Evolutionary conservation across 1,139 yeast genomes (phyloP).

Genomic region (Debaryomycetaceae sp.): DNA sequence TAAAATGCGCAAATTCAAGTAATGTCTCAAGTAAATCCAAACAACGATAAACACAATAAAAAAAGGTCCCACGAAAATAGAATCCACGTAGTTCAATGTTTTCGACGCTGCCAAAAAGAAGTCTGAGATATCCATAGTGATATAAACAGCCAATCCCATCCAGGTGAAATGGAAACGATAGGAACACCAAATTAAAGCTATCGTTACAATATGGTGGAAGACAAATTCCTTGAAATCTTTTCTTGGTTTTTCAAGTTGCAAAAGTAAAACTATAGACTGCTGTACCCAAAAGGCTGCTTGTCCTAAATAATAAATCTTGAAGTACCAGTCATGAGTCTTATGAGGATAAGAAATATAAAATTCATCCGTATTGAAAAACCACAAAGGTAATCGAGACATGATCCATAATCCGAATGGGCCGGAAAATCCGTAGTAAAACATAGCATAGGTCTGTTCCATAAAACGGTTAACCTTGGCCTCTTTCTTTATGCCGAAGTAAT

Average conservation of each 20-base stretch:
- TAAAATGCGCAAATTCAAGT: slow-evolving; percentile 70
- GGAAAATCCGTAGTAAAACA: slow-evolving; percentile 73
- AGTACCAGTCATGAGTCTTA: slow-evolving; percentile 61
- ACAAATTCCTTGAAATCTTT: slow-evolving; percentile 89
- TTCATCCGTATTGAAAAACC: slow-evolving; percentile 84
- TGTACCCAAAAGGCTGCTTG: slow-evolving; percentile 99
- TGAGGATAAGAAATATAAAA: slow-evolving; percentile 86
- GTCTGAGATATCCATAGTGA: slow-evolving; percentile 96
- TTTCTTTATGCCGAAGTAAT: slow-evolving; percentile 47
- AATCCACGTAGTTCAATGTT: slow-evolving; percentile 77
- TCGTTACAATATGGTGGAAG: slow-evolving; percentile 89
- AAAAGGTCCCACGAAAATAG: slow-evolving; percentile 59
- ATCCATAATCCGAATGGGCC: slow-evolving; percentile 90
- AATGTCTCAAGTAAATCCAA: slow-evolving; percentile 92
- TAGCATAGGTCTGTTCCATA: slow-evolving; percentile 88
- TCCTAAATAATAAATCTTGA: slow-evolving; percentile 79
- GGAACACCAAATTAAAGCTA: slow-evolving; percentile 83
- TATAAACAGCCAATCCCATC: slow-evolving; percentile 88
- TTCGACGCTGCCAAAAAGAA: slow-evolving; percentile 83
- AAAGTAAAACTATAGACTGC: slow-evolving; percentile 75
- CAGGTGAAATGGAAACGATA: slow-evolving; percentile 94
- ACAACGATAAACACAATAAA: slow-evolving; percentile 62
- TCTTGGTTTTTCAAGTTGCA: slow-evolving; percentile 92
- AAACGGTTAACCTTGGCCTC: slow-evolving; percentile 70
- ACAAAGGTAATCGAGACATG: slow-evolving; percentile 77